Conservation (phyloP, 805 yeast genomes). For the Wickerhamomyces hampshirensis region DNA sequence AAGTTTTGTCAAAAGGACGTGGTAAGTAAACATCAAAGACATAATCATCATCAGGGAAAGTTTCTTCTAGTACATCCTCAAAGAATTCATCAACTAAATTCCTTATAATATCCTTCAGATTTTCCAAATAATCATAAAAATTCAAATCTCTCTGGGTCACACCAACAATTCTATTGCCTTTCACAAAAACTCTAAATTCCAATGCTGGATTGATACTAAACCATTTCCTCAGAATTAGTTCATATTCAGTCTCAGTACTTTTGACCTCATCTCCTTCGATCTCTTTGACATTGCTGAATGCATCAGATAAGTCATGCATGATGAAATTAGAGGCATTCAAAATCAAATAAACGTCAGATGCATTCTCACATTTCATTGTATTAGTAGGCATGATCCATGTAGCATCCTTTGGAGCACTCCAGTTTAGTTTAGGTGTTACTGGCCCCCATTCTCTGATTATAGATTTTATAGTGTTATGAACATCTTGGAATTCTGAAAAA, state of each 20-base stretch:
- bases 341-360: slow-evolving; percentile 73
- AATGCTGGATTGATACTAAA: slow-evolving; percentile 77
- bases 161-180: slow-evolving; percentile 58
- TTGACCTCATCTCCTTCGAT: slow-evolving; percentile 22
- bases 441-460: slow-evolving; percentile 47
- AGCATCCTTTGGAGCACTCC: slow-evolving; percentile 97
- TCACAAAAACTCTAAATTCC: slow-evolving; percentile 86
- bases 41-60: slow-evolving; percentile 51
- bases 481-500: slow-evolving; percentile 45
- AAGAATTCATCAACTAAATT: slow-evolving; percentile 52
- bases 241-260: slow-evolving; percentile 35
- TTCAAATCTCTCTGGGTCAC: slow-evolving; percentile 85
- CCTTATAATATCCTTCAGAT: slow-evolving; percentile 42
- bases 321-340: slow-evolving; percentile 86
- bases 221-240: slow-evolving; percentile 82
- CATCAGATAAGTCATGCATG: slow-evolving; percentile 74
- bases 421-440: slow-evolving; percentile 86
- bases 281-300: slow-evolving; percentile 50
- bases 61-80: slow-evolving; percentile 37
- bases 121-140: slow-evolving; percentile 65
- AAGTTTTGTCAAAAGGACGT: slow-evolving; percentile 59
- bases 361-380: slow-evolving; percentile 62
- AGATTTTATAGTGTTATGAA: slow-evolving; percentile 49
- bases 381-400: slow-evolving; percentile 85
- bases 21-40: slow-evolving; percentile 85